A percentile compares a stretch with the other conserved stretches of the same genome.
phyloP scores from a whole-genome alignment of 169 alveolate genomes.

The Plasmodium chabaudi region DNA sequence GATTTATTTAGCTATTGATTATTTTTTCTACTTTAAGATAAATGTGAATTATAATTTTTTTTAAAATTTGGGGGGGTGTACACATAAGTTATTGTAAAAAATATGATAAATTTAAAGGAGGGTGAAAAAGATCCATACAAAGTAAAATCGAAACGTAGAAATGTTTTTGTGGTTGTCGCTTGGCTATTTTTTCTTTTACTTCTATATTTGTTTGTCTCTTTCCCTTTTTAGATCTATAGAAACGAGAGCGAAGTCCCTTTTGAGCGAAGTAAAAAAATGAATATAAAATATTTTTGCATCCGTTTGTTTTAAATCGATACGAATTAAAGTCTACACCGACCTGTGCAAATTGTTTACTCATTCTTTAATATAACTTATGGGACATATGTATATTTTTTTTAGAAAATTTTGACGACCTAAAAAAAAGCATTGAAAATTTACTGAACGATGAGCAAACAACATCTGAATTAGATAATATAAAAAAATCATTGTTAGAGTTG shows the following conservation, averaged over 20 bases:
- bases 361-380: neutral
- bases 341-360: neutral
- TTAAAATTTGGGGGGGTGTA: neutral
- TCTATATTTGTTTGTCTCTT: no score
- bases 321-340: no score
- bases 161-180: neutral
- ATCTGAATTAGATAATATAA: slow-evolving; percentile 27
- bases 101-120: slow-evolving; percentile 11
- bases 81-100: neutral
- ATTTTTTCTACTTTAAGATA: neutral
- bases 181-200: no score
- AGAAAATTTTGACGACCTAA: slow-evolving; percentile 55
- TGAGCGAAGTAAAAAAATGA: no score
- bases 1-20: no score
- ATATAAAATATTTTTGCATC: no score
- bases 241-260: no score
- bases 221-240: no score
- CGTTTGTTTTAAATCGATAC: no score
- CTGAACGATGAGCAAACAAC: slow-evolving; percentile 25
- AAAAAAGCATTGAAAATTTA: slow-evolving; percentile 28
- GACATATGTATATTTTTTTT: neutral
- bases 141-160: neutral
- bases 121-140: neutral
- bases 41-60: neutral
- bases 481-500: slow-evolving; percentile 23